A percentile compares a stretch with the other conserved stretches of the same genome.
phyloP scores from a whole-genome alignment of 257 asterid species.

The Jacaranda mimosifolia region DNA sequence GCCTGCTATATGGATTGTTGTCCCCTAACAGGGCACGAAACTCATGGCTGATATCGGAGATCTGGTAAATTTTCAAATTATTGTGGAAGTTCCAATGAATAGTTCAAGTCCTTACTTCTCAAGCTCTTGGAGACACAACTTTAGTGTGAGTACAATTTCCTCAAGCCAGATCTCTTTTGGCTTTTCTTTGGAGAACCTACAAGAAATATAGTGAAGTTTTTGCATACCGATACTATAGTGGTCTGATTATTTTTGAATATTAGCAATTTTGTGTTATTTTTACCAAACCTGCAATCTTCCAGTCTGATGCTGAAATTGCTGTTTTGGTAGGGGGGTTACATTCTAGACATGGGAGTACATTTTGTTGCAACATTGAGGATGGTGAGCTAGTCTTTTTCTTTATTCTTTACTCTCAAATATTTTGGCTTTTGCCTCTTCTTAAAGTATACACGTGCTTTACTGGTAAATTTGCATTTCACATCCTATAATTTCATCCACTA shows the following conservation, averaged over 20 bases:
- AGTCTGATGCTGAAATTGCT: background rate
- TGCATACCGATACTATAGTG: background rate
- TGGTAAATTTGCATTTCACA: too few species aligned
- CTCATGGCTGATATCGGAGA: conserved; percentile 71
- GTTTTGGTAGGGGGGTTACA: conserved; percentile 72
- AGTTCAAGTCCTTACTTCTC: conserved; percentile 73
- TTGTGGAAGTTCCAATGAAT: conserved; percentile 70
- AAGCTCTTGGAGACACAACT: conserved; percentile 76
- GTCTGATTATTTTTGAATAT: background rate
- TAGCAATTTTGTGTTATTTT: background rate
- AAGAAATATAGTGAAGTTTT: background rate
- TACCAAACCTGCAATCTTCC: background rate
- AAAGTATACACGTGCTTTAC: background rate
- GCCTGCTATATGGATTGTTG: background rate
- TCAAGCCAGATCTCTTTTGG: background rate
- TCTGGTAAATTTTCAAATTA: conserved; percentile 61
- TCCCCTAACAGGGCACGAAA: conserved; percentile 52
- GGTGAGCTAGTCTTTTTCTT: conserved; percentile 49
- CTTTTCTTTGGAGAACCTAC: background rate
- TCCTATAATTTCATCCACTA: too few species aligned
- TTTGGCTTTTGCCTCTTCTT: background rate
- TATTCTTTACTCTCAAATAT: background rate
- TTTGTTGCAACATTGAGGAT: conserved; percentile 71
- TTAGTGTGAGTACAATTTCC: conserved; percentile 53
- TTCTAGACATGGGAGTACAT: conserved; percentile 82